These are phyloP conservation scores for Dioszegia aurantiaca DNA, from an alignment of 768 basidiomycete species.

Conservation along the genomic window DNA sequence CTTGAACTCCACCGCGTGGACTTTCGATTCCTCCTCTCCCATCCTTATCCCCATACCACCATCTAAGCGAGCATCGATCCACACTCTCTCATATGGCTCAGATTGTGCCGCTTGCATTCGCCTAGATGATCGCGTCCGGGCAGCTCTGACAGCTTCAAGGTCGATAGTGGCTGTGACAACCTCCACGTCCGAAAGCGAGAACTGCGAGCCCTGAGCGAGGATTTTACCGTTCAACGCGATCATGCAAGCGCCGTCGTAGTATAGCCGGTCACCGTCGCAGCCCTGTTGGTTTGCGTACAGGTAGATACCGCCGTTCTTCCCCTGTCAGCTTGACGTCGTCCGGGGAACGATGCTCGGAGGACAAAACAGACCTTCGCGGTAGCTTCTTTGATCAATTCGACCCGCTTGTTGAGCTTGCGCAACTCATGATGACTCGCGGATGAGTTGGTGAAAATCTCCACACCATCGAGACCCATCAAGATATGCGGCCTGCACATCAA, in stretches of 20 bases:
- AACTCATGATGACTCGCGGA: conserved; percentile 98
- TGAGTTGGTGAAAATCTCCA: conserved; percentile 98
- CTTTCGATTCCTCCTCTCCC: conserved; percentile 58
- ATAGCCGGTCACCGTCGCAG: conserved; percentile 94
- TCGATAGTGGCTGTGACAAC: conserved; percentile 94
- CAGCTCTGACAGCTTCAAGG: conserved; percentile 91
- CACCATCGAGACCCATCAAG: conserved; percentile 94
- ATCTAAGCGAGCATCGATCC: conserved; percentile 75
- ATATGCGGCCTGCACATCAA: conserved; percentile 76
- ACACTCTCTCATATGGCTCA: conserved; percentile 74
- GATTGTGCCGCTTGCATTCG: conserved; percentile 82
- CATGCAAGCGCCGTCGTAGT: conserved; percentile 96
- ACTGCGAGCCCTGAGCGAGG: conserved; percentile 93
- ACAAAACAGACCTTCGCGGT: conserved; percentile 79
- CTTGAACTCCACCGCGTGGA: conserved; percentile 56
- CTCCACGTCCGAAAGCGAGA: conserved; percentile 92
- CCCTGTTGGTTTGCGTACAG: conserved; percentile 99
- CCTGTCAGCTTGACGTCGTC: neutral
- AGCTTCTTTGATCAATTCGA: conserved; percentile 95
- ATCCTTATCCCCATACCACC: conserved; percentile 65
- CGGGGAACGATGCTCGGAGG: too few relatives aligned
- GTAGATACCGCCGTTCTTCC: conserved; percentile 89
- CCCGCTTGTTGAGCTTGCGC: conserved; percentile 84
- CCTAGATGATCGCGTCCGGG: conserved; percentile 73
- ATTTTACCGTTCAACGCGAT: conserved; percentile 91